phyloP scores from a whole-genome alignment of 1,139 yeast species.

The Suhomyces guaymorum region DNA sequence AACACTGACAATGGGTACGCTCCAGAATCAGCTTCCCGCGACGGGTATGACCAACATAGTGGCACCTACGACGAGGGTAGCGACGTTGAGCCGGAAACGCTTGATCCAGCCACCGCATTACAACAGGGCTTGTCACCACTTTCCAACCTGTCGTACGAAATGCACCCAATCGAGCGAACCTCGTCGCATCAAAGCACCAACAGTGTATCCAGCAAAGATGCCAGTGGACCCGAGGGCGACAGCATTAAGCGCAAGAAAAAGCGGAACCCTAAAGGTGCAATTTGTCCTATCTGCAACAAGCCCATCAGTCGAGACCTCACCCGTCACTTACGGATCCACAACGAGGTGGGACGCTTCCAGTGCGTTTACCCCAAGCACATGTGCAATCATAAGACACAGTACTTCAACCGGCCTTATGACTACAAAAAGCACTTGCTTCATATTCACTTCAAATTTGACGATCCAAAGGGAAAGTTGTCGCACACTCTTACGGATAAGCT shows the following conservation, averaged over 20 bases:
- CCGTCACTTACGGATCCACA: constrained; percentile 49
- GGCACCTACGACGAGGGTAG: neutral
- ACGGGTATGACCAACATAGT: too few species aligned
- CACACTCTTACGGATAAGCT: constrained; percentile 47
- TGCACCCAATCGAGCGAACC: constrained; percentile 9
- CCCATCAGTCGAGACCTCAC: constrained; percentile 47
- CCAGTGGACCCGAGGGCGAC: constrained; percentile 8
- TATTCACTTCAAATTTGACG: constrained; percentile 47
- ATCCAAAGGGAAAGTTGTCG: constrained; percentile 44
- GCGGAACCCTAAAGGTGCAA: constrained; percentile 39
- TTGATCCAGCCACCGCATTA: constrained; percentile 1
- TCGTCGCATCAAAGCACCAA: constrained; percentile 29
- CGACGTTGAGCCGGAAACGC: constrained; percentile 2
- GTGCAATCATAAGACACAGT: constrained; percentile 48
- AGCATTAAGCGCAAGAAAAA: constrained; percentile 26
- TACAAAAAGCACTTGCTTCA: constrained; percentile 50
- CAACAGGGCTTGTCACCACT: constrained; percentile 5
- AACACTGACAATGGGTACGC: too few species aligned
- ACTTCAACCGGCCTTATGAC: constrained; percentile 51
- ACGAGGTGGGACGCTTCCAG: constrained; percentile 48
- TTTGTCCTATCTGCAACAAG: constrained; percentile 44
- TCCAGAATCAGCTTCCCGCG: too few species aligned
- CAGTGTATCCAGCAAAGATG: constrained; percentile 15
- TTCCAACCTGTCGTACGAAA: constrained; percentile 8
- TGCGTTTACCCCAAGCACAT: constrained; percentile 45